Base-by-base conservation (phyloP, 139 green algal genomes). In the Tetratostichococcus sp. region DNA sequence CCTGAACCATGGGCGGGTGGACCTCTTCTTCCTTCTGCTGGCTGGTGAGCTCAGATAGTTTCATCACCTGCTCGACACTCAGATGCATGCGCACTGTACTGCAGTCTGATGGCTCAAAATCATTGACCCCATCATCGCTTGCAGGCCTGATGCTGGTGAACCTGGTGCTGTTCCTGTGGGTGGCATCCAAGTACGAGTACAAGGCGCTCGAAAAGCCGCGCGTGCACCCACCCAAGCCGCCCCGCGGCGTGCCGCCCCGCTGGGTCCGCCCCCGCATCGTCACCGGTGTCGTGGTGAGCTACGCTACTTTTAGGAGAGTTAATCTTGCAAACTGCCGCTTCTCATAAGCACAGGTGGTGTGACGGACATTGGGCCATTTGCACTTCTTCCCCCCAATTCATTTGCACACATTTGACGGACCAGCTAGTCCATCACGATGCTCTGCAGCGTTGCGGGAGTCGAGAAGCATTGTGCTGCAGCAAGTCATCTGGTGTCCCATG, bases 111-210 rank as follows among this genome's bases (percentile, higher is more conserved):
- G n/a, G n/a, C n/a, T n/a, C n/a, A n/a, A n/a, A n/a, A n/a, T n/a
- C n/a, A n/a, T n/a, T n/a, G n/a, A n/a, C n/a, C n/a, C n/a, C n/a
- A n/a, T n/a, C n/a, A n/a, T n/a, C n/a, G n/a, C n/a, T n/a, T n/a
- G n/a, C 69, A 80, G 77, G 42, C 30, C 77, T 94, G 43, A 90
- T 91, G 87, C 5, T 72, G 25, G 26, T 82, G 70, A 94, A 93
- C 80, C 68, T 85, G 28, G 58, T 79, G 28, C 70, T 83, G 31
- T 96, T 92, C 71, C 57, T 93, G 30, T 81, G 79, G 77, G 88
- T 96, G 62, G 90, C 91, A 0, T 50, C 72, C 21, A 59, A 32
- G 21, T 97, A 94, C 73, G 81, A 92, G 70, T 97, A 97, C 88
- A 97, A 97, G 77, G 50, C 72, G 39, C 84, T 97, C 21, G 78